Conservation (phyloP, 305 asterid genomes). For the Rubia balearica region DNA sequence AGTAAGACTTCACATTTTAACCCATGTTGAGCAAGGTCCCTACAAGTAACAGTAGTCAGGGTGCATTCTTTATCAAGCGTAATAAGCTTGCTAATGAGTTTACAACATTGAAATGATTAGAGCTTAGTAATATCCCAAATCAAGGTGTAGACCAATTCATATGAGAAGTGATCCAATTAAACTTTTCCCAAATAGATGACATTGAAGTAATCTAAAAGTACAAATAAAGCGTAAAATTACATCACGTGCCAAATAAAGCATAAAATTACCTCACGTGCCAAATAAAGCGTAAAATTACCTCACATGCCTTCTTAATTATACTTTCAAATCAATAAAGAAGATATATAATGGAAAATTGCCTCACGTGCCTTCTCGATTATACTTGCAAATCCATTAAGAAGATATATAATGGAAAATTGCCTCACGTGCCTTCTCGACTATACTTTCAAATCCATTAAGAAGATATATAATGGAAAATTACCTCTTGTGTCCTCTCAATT, state of each 20-base stretch:
- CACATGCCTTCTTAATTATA: neutral
- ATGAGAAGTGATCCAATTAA: neutral
- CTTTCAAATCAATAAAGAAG: neutral
- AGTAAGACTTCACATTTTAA: slow-evolving; percentile 61
- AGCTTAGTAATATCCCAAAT: neutral
- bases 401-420: too few species aligned
- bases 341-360: too few species aligned
- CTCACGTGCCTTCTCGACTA: too few species aligned
- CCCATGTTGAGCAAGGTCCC: slow-evolving; percentile 81
- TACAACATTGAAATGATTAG: neutral
- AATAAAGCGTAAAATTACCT: neutral
- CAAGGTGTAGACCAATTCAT: slow-evolving; percentile 1
- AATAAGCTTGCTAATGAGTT: neutral
- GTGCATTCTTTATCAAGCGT: neutral
- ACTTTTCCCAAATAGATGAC: neutral
- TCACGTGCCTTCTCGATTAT: too few species aligned
- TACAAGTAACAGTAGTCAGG: slow-evolving; percentile 26
- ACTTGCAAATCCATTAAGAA: neutral
- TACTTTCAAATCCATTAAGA: neutral
- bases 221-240: neutral
- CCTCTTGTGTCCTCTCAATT: neutral
- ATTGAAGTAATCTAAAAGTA: neutral
- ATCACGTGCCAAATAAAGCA: neutral
- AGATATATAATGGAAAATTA: neutral
- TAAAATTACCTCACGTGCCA: neutral